phyloP scores from a whole-genome alignment of 148 eudicot species.

The Limonium bicolor region DNA sequence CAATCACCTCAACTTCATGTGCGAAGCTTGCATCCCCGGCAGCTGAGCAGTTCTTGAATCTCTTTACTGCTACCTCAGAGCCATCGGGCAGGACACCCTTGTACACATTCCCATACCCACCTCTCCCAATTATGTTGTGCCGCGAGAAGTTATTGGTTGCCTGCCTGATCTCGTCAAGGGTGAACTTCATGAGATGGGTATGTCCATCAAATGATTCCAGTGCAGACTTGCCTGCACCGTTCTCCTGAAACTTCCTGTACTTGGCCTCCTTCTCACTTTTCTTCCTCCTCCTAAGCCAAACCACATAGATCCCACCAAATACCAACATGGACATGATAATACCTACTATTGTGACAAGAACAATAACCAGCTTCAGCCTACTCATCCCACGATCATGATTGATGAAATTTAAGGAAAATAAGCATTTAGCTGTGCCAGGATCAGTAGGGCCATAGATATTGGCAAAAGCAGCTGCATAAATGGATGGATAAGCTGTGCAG shows the following conservation, averaged over 20 bases:
- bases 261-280: constrained; percentile 1
- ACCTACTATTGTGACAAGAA: constrained; percentile 14
- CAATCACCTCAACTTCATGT: constrained; percentile 87
- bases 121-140: constrained; percentile 57
- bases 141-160: constrained; percentile 60
- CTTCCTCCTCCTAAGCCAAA: constrained; percentile 14
- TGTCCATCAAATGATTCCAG: constrained; percentile 47
- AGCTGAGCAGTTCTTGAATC: constrained; percentile 85
- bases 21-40: constrained; percentile 65
- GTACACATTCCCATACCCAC: constrained; percentile 95
- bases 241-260: constrained; percentile 8
- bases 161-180: constrained; percentile 49
- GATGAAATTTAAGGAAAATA: constrained; percentile 28
- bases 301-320: constrained; percentile 17
- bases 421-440: constrained; percentile 38
- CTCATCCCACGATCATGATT: not conserved
- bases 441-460: constrained; percentile 54
- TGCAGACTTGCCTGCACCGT: constrained; percentile 21
- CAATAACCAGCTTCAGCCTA: constrained; percentile 12
- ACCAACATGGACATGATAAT: constrained; percentile 15
- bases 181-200: constrained; percentile 45
- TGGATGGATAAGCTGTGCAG: constrained; percentile 39
- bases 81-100: constrained; percentile 57
- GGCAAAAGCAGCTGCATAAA: constrained; percentile 44
- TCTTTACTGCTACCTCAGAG: constrained; percentile 68